These are phyloP conservation scores for Colletotrichum liaoningense DNA, from an alignment of 2,329 filamentous ascomycete species.

Conservation along the genomic window DNA sequence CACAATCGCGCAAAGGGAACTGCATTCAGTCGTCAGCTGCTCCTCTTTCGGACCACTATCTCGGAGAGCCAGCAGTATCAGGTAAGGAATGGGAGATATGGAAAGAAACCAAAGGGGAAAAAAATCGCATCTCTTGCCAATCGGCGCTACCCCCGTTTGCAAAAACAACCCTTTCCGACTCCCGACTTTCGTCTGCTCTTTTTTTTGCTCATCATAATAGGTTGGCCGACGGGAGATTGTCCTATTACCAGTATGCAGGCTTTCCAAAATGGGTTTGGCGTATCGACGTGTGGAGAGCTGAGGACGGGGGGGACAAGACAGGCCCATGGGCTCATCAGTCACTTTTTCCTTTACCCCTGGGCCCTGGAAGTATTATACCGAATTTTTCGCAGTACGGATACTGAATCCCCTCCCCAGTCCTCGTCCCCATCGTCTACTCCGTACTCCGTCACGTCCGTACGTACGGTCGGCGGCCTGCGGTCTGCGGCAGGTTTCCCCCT, in stretches of 20 bases:
- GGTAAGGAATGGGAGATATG: conserved; percentile 10
- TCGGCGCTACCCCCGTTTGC: neutral
- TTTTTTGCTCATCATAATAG: neutral
- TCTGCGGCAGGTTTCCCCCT: neutral
- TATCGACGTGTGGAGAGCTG: conserved; percentile 1
- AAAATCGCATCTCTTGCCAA: neutral
- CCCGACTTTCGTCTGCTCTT: too few relatives aligned
- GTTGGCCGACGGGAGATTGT: neutral
- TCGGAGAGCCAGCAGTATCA: conserved; percentile 7
- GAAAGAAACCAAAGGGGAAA: neutral
- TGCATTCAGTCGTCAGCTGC: neutral
- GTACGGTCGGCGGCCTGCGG: neutral
- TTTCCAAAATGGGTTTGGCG: conserved; percentile 10
- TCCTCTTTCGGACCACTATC: too few relatives aligned
- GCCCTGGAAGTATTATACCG: neutral
- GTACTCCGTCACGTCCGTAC: neutral
- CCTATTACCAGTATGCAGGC: neutral
- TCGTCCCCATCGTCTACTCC: neutral
- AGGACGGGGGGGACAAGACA: neutral
- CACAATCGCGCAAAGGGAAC: neutral
- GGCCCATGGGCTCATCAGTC: neutral
- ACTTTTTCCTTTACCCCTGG: neutral
- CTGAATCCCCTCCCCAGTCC: too few relatives aligned
- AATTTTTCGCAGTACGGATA: neutral
- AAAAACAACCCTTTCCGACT: neutral